Evolutionary conservation across 495 filamentous ascomycete species (phyloP).

Genomic region (Chaetomium tenue): DNA sequence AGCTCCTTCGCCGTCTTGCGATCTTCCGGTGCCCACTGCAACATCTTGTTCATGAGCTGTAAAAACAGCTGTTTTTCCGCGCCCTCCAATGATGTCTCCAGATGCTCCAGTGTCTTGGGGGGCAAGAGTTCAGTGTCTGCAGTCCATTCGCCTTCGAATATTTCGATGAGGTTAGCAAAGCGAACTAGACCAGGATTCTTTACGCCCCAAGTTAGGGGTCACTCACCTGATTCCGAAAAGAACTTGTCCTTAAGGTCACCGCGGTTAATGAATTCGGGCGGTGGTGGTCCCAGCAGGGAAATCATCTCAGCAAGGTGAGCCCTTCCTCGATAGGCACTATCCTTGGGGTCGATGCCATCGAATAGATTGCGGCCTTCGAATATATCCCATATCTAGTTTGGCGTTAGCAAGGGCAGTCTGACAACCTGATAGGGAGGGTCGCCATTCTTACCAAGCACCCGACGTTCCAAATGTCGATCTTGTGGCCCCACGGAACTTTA

Average conservation of each 20-base stretch:
- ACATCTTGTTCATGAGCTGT: slow-evolving; percentile 45
- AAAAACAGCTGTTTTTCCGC: slow-evolving; percentile 45
- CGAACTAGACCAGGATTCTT: too few species aligned
- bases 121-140: slow-evolving; percentile 33
- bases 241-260: background rate
- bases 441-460: slow-evolving; percentile 48
- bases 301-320: slow-evolving; percentile 15
- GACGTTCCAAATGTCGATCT: slow-evolving; percentile 53
- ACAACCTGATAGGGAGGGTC: slow-evolving; percentile 1
- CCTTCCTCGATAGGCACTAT: slow-evolving; percentile 36
- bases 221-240: background rate
- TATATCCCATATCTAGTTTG: slow-evolving; percentile 50
- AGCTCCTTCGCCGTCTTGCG: slow-evolving; percentile 47
- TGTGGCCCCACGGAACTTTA: slow-evolving; percentile 43
- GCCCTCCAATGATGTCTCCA: slow-evolving; percentile 39
- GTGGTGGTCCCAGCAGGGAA: background rate
- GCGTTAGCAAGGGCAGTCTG: background rate
- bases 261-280: background rate
- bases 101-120: slow-evolving; percentile 33
- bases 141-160: slow-evolving; percentile 35
- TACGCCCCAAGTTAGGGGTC: background rate
- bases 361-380: slow-evolving; percentile 51
- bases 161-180: background rate
- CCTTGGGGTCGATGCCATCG: slow-evolving; percentile 44
- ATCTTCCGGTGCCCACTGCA: slow-evolving; percentile 51